Percentiles rank a stretch among this genome's conserved stretches.
Conservation (phyloP, 192 early-diverging fungal genomes). For the Umbelopsis isabellina region DNA sequence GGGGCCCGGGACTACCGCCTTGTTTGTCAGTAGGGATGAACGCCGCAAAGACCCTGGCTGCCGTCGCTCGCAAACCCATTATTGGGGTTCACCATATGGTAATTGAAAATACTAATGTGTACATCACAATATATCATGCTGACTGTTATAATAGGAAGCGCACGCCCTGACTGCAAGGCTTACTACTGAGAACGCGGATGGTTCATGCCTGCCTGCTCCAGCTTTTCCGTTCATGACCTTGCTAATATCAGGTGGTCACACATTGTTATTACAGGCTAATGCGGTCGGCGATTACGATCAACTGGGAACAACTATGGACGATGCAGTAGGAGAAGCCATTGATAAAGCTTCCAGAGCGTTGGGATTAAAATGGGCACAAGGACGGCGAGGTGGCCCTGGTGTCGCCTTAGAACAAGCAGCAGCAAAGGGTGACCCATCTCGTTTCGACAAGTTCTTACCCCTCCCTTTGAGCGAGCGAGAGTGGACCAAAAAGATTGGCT, state of each 20-base stretch:
- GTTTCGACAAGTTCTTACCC: slow-evolving; percentile 45
- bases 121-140: neutral
- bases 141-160: slow-evolving; percentile 56
- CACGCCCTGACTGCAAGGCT: slow-evolving; percentile 80
- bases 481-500: slow-evolving; percentile 52
- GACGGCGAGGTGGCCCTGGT: slow-evolving; percentile 70
- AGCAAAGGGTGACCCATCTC: slow-evolving; percentile 46
- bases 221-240: slow-evolving; percentile 72
- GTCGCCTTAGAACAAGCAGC: slow-evolving; percentile 71
- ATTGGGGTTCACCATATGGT: slow-evolving; percentile 84
- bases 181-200: slow-evolving; percentile 37
- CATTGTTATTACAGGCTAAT: slow-evolving; percentile 61
- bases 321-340: slow-evolving; percentile 79
- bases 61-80: slow-evolving; percentile 64
- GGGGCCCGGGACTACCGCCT: slow-evolving; percentile 74
- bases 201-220: slow-evolving; percentile 34
- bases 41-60: slow-evolving; percentile 75
- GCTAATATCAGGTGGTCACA: slow-evolving; percentile 80
- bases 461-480: slow-evolving; percentile 67
- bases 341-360: slow-evolving; percentile 78
- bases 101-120: slow-evolving; percentile 4
- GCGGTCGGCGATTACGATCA: slow-evolving; percentile 61
- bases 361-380: slow-evolving; percentile 61
- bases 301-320: slow-evolving; percentile 72
- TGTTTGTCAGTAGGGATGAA: slow-evolving; percentile 71